Evolutionary conservation across 148 eudicot genomes (phyloP).

Genomic region (Cornus kousa): DNA sequence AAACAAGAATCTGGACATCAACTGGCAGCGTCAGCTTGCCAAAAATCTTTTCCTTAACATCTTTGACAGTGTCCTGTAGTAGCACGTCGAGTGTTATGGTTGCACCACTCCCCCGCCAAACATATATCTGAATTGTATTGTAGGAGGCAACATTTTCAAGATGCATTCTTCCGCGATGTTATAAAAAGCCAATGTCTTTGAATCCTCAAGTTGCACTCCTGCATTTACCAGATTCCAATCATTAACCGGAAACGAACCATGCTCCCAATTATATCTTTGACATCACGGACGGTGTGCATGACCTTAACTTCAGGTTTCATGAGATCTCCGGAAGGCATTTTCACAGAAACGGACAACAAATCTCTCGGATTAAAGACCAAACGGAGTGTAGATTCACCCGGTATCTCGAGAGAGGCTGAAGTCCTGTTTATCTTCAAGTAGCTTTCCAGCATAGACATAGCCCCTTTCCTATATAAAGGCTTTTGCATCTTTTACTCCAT

Average conservation of each 20-base stretch:
- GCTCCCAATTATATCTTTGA: slow-evolving; percentile 24
- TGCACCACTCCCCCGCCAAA: slow-evolving; percentile 6
- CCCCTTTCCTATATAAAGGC: no score
- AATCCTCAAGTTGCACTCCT: slow-evolving; percentile 16
- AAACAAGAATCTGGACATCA: no score
- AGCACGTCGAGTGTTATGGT: slow-evolving; percentile 9
- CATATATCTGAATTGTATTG: slow-evolving; percentile 21
- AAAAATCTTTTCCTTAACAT: slow-evolving; percentile 22
- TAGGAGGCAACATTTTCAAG: slow-evolving; percentile 11
- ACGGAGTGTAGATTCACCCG: slow-evolving; percentile 8
- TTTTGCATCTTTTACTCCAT: no score
- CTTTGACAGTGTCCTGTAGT: slow-evolving; percentile 10
- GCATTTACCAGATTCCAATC: not conserved
- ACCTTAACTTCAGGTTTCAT: slow-evolving; percentile 25
- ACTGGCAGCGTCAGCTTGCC: not conserved
- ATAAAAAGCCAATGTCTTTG: slow-evolving; percentile 25
- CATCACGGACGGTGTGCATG: slow-evolving; percentile 18
- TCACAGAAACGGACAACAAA: slow-evolving; percentile 14
- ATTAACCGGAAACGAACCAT: slow-evolving; percentile 1
- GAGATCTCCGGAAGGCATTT: slow-evolving; percentile 11
- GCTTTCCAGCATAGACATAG: slow-evolving; percentile 25
- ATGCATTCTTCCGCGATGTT: slow-evolving; percentile 6
- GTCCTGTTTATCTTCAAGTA: slow-evolving; percentile 16
- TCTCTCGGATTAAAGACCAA: slow-evolving; percentile 32
- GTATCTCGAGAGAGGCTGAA: slow-evolving; percentile 18